These are phyloP conservation scores for Posidonia oceanica DNA, from an alignment of 116 monocot genomes.

Conservation along the genomic window DNA sequence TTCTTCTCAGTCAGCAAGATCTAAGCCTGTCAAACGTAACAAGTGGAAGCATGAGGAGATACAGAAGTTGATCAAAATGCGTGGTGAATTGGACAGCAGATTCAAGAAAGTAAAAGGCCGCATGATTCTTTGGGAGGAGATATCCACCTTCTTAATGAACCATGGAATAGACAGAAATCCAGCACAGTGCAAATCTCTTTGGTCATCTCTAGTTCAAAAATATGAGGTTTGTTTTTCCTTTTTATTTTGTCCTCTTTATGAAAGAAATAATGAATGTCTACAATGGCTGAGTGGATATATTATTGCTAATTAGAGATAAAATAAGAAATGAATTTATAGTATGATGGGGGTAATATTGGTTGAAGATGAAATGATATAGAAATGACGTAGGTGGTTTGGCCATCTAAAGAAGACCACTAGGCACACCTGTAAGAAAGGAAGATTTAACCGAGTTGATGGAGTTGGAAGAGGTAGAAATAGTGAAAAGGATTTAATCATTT, in stretches of 20 bases:
- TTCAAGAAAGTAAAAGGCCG: slow-evolving; percentile 68
- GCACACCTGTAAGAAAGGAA: too few species aligned
- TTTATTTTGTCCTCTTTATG: neutral
- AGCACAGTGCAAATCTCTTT: slow-evolving; percentile 92
- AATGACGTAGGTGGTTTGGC: too few species aligned
- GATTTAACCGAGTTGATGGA: too few species aligned
- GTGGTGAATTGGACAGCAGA: slow-evolving; percentile 55
- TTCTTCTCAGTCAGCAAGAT: slow-evolving; percentile 8
- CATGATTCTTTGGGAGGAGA: slow-evolving; percentile 92
- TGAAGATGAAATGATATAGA: too few species aligned
- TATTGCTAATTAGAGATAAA: too few species aligned
- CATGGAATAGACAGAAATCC: slow-evolving; percentile 59
- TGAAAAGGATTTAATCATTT: too few species aligned
- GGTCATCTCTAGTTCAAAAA: slow-evolving; percentile 88
- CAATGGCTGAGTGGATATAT: too few species aligned
- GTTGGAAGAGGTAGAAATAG: too few species aligned
- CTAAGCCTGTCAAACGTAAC: slow-evolving; percentile 40
- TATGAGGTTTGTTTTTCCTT: slow-evolving; percentile 55
- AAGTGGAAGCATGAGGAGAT: slow-evolving; percentile 96
- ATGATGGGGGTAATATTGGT: too few species aligned
- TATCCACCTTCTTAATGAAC: slow-evolving; percentile 38
- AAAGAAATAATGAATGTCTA: neutral
- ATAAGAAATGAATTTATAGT: too few species aligned
- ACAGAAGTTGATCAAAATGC: slow-evolving; percentile 55
- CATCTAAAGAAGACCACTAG: too few species aligned